Percentiles rank a stretch among this genome's conserved stretches.
Conservation (phyloP, 2,329 filamentous ascomycete genomes). For the Colletotrichum melonis region DNA sequence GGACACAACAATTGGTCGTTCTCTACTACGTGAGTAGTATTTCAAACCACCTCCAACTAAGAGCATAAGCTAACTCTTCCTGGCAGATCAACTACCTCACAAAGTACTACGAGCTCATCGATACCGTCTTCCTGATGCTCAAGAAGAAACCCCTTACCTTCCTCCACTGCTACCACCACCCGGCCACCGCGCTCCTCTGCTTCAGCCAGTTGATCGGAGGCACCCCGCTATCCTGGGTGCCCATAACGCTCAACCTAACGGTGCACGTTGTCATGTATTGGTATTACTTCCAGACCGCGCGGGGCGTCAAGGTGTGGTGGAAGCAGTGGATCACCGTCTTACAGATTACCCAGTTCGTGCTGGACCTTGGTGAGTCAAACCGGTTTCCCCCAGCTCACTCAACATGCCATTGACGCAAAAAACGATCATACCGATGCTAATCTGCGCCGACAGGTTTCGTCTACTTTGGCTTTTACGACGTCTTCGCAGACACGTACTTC, state of each 20-base stretch:
- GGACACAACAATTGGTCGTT: constrained; percentile 85
- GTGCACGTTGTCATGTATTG: constrained; percentile 97
- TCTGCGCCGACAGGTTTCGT: constrained; percentile 14
- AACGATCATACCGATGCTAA: neutral
- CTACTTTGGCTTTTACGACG: constrained; percentile 84
- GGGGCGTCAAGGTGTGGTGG: constrained; percentile 91
- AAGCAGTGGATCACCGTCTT: constrained; percentile 95
- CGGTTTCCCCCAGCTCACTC: too few species aligned
- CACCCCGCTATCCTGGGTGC: constrained; percentile 87
- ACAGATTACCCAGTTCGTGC: constrained; percentile 89
- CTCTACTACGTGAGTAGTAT: constrained; percentile 81
- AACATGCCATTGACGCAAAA: too few species aligned
- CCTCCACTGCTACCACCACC: constrained; percentile 94
- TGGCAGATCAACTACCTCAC: constrained; percentile 87
- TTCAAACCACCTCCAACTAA: neutral
- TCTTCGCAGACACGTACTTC: constrained; percentile 79
- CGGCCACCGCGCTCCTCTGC: constrained; percentile 88
- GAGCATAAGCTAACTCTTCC: constrained; percentile 46
- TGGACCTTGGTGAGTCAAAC: constrained; percentile 79
- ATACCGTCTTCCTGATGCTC: constrained; percentile 89
- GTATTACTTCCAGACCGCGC: constrained; percentile 96
- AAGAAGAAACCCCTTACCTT: constrained; percentile 97
- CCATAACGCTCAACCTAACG: constrained; percentile 83
- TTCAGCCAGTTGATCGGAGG: constrained; percentile 88
- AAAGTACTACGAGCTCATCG: constrained; percentile 88